A percentile compares a stretch with the other conserved stretches of the same genome.
These are phyloP conservation scores for Ramichloridium luteum DNA, from an alignment of 2,329 filamentous ascomycete species.

Conservation along the genomic window DNA sequence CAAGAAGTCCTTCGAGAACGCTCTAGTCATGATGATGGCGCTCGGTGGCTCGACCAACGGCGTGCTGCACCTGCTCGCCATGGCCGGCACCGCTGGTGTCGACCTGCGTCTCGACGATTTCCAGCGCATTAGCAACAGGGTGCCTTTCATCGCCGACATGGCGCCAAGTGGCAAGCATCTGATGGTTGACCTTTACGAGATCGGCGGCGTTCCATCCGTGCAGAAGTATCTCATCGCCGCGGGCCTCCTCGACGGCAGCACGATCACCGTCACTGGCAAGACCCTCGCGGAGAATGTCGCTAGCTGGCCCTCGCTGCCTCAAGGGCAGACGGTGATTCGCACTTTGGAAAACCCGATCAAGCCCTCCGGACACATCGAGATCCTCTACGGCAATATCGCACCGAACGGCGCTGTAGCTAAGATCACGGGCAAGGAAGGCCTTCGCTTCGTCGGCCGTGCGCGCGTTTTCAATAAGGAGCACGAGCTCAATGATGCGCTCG, in stretches of 20 bases:
- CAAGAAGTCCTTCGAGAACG: conserved; percentile 73
- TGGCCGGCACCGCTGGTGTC: conserved; percentile 75
- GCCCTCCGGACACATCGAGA: conserved; percentile 71
- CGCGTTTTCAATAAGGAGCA: conserved; percentile 79
- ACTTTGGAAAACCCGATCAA: conserved; percentile 77
- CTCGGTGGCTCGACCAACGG: conserved; percentile 85
- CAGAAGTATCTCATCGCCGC: conserved; percentile 74
- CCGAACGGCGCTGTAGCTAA: conserved; percentile 86
- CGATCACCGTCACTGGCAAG: conserved; percentile 72
- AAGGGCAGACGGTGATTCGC: conserved; percentile 69
- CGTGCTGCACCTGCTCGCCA: conserved; percentile 78
- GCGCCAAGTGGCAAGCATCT: conserved; percentile 73
- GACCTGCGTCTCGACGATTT: conserved; percentile 70
- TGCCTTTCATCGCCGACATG: conserved; percentile 75
- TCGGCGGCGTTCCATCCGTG: conserved; percentile 75
- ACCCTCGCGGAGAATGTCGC: conserved; percentile 73
- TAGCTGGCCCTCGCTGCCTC: conserved; percentile 62
- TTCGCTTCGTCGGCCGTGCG: conserved; percentile 67
- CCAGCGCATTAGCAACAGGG: conserved; percentile 66
- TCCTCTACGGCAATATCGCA: conserved; percentile 76
- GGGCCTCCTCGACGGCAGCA: conserved; percentile 61
- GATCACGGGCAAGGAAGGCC: conserved; percentile 90
- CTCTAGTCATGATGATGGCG: conserved; percentile 79
- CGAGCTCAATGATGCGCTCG: conserved; percentile 63
- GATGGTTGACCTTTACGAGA: conserved; percentile 77